A percentile compares a stretch with the other conserved stretches of the same genome.
Evolutionary conservation across 257 asterid species (phyloP).

Genomic region (Capsicum rhomboideum): DNA sequence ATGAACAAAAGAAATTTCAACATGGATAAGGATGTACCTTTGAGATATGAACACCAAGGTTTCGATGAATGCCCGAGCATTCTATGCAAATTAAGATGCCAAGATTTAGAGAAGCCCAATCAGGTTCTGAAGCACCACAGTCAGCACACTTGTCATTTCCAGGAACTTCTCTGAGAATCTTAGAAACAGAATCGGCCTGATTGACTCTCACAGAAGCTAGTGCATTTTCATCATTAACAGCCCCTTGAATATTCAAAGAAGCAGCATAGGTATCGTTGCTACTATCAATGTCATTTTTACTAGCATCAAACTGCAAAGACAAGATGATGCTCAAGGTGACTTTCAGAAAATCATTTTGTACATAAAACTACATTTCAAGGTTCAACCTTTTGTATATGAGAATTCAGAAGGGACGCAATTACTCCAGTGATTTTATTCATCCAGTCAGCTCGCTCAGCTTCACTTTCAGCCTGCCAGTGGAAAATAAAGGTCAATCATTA

Average conservation of each 20-base stretch:
- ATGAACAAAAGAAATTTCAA: background rate
- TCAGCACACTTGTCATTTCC: slow-evolving; percentile 93
- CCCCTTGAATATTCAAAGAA: slow-evolving; percentile 23
- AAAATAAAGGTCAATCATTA: background rate
- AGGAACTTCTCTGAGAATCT: slow-evolving; percentile 63
- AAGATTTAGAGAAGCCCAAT: slow-evolving; percentile 98
- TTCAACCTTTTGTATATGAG: slow-evolving; percentile 80
- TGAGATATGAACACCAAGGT: slow-evolving; percentile 97
- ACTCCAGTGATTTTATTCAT: slow-evolving; percentile 88
- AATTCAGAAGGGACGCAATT: slow-evolving; percentile 82
- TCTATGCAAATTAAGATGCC: slow-evolving; percentile 92
- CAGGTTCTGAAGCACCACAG: slow-evolving; percentile 78
- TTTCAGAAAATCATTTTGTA: slow-evolving; percentile 1
- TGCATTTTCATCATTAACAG: slow-evolving; percentile 31
- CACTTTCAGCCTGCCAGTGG: slow-evolving; percentile 81
- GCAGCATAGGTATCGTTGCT: slow-evolving; percentile 24
- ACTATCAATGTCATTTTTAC: slow-evolving; percentile 21
- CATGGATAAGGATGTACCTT: slow-evolving; percentile 41
- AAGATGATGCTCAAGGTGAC: slow-evolving; percentile 6
- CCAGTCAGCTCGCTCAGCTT: slow-evolving; percentile 96
- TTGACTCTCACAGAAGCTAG: slow-evolving; percentile 33
- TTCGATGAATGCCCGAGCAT: slow-evolving; percentile 97
- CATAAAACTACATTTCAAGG: background rate
- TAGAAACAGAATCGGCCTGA: slow-evolving; percentile 58
- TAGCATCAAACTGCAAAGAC: slow-evolving; percentile 58